Evolutionary conservation across 2,329 filamentous ascomycete genomes (phyloP).

Genomic region (Calonectria honghensis): DNA sequence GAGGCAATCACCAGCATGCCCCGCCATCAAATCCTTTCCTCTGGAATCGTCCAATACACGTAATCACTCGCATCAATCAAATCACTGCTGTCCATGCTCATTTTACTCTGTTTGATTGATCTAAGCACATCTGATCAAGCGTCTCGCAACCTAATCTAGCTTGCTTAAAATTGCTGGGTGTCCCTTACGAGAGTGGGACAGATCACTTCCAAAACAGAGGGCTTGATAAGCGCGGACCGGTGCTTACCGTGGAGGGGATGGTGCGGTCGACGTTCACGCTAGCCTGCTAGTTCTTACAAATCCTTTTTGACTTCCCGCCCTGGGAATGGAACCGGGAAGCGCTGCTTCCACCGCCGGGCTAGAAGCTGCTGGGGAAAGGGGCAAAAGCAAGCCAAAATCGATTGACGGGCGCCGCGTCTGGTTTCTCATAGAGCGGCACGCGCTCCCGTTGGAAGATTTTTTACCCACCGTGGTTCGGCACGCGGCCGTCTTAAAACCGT

Average conservation of each 20-base stretch:
- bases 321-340: not conserved
- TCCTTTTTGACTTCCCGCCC: slow-evolving; percentile 1
- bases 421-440: slow-evolving; percentile 1
- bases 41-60: slow-evolving; percentile 2
- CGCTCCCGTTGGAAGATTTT: not conserved
- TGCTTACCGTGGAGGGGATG: not conserved
- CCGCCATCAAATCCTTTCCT: slow-evolving; percentile 14
- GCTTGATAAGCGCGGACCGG: not conserved
- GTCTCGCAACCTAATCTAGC: slow-evolving; percentile 9
- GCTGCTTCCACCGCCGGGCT: not conserved
- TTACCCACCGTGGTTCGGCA: not conserved
- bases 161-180: slow-evolving; percentile 10
- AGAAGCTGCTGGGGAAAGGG: not conserved
- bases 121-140: slow-evolving; percentile 5
- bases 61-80: not conserved
- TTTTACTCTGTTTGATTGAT: slow-evolving; percentile 5
- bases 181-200: not conserved
- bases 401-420: too few species aligned
- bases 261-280: not conserved
- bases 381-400: not conserved
- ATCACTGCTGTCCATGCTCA: not conserved
- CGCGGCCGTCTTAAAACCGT: slow-evolving; percentile 9
- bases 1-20: slow-evolving; percentile 20
- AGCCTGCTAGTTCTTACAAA: slow-evolving; percentile 20
- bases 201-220: not conserved